These are phyloP conservation scores for Xylaria cubensis DNA, from an alignment of 495 filamentous ascomycete genomes.

Conservation along the genomic window DNA sequence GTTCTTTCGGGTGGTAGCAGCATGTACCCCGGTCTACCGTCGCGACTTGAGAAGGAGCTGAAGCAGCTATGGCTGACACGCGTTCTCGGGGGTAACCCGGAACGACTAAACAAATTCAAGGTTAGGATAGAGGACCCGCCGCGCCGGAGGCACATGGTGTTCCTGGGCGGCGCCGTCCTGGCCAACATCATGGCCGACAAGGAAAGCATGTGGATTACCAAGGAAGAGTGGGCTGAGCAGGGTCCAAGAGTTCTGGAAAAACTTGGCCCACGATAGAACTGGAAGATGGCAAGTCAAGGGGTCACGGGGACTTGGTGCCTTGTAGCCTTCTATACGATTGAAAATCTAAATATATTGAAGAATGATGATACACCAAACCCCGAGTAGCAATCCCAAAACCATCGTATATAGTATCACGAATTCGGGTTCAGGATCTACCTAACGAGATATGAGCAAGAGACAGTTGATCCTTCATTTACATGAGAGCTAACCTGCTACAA, in stretches of 20 bases:
- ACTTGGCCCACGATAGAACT: slow-evolving; percentile 74
- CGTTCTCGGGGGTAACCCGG: slow-evolving; percentile 86
- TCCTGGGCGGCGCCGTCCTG: slow-evolving; percentile 94
- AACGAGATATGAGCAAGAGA: neutral
- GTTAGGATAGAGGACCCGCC: slow-evolving; percentile 98
- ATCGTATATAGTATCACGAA: neutral
- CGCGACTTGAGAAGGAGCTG: slow-evolving; percentile 94
- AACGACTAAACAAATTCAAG: slow-evolving; percentile 97
- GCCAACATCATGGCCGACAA: slow-evolving; percentile 99
- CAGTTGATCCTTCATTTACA: neutral
- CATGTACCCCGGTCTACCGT: slow-evolving; percentile 98
- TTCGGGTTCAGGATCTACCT: neutral
- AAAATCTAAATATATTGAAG: neutral
- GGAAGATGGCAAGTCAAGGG: neutral
- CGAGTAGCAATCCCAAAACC: neutral
- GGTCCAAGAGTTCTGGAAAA: slow-evolving; percentile 87
- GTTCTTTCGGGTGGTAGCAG: slow-evolving; percentile 94
- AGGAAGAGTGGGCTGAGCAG: slow-evolving; percentile 95
- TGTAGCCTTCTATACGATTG: slow-evolving; percentile 19
- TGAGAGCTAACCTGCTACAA: neutral
- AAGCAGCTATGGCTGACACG: slow-evolving; percentile 98
- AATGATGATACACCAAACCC: neutral
- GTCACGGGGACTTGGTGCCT: slow-evolving; percentile 24
- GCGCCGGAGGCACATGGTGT: slow-evolving; percentile 96
- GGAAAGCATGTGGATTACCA: slow-evolving; percentile 98